Evolutionary conservation across 257 asterid genomes (phyloP).

Genomic region (Solanum sparsipilum): DNA sequence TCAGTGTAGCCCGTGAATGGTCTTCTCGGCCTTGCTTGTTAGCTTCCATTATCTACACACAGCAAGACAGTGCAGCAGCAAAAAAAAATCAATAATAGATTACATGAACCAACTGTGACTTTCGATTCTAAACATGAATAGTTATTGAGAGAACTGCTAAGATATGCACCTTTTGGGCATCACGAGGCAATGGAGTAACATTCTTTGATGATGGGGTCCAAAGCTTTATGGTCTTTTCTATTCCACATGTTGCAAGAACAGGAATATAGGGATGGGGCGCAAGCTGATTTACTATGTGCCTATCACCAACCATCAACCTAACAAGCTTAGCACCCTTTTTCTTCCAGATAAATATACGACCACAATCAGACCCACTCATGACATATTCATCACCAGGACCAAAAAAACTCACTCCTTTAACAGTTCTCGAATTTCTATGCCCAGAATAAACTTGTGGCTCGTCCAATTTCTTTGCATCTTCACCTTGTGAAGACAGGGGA

Average conservation of each 20-base stretch:
- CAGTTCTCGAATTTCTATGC: slow-evolving; percentile 53
- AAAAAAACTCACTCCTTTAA: slow-evolving; percentile 69
- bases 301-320: slow-evolving; percentile 61
- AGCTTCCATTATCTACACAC: slow-evolving; percentile 42
- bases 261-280: slow-evolving; percentile 56
- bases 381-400: slow-evolving; percentile 65
- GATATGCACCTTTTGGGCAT: slow-evolving; percentile 39
- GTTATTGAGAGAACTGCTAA: neutral
- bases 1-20: slow-evolving; percentile 44
- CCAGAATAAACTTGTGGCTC: slow-evolving; percentile 43
- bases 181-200: slow-evolving; percentile 43
- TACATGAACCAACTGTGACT: neutral
- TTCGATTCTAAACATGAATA: neutral
- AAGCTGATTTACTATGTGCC: slow-evolving; percentile 50
- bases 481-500: slow-evolving; percentile 30
- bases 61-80: neutral
- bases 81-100: neutral
- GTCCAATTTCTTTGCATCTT: slow-evolving; percentile 13
- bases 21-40: slow-evolving; percentile 49
- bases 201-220: slow-evolving; percentile 60
- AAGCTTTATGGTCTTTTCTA: slow-evolving; percentile 54
- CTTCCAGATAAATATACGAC: slow-evolving; percentile 67
- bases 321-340: slow-evolving; percentile 52
- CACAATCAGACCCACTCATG: slow-evolving; percentile 77
- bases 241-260: slow-evolving; percentile 65